Percentiles rank a stretch among this genome's conserved stretches.
phyloP scores from a whole-genome alignment of 2,329 filamentous ascomycete genomes.

The Trichoderma lentiforme region DNA sequence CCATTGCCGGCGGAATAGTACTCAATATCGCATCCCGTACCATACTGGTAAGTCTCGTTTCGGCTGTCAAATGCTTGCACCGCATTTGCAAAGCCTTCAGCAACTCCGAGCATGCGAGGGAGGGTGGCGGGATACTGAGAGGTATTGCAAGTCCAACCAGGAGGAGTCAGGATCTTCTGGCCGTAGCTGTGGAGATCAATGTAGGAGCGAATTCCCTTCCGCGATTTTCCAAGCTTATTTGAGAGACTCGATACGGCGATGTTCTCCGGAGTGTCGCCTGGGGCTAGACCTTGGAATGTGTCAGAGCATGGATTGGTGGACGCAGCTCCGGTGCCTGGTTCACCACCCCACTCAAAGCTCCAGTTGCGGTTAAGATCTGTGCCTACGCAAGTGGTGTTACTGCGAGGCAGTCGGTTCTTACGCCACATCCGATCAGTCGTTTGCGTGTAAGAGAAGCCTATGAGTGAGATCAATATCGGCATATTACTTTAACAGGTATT shows the following conservation, averaged over 20 bases:
- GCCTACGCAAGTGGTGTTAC: conserved; percentile 43
- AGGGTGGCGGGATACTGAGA: neutral
- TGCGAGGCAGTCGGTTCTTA: conserved; percentile 51
- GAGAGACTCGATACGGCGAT: conserved; percentile 28
- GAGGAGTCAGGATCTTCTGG: conserved; percentile 2
- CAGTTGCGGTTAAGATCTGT: conserved; percentile 60
- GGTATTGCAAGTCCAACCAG: conserved; percentile 8
- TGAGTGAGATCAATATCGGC: neutral
- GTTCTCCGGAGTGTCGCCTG: conserved; percentile 51
- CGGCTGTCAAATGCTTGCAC: neutral
- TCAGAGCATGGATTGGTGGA: conserved; percentile 51
- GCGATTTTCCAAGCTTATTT: neutral
- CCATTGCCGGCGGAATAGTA: conserved; percentile 10
- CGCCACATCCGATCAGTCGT: conserved; percentile 58
- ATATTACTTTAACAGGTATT: neutral
- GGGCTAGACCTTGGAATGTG: conserved; percentile 43
- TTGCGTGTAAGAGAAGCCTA: conserved; percentile 58
- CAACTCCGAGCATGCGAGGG: neutral
- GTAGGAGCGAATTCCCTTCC: conserved; percentile 3
- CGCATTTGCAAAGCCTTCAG: conserved; percentile 3
- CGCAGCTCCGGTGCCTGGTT: conserved; percentile 39
- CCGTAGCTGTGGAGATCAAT: conserved; percentile 9
- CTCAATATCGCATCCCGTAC: conserved; percentile 8
- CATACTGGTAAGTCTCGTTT: conserved; percentile 11
- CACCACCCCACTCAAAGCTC: conserved; percentile 51